Evolutionary conservation across 495 filamentous ascomycete species (phyloP).

Genomic region (Penicillium angulare): DNA sequence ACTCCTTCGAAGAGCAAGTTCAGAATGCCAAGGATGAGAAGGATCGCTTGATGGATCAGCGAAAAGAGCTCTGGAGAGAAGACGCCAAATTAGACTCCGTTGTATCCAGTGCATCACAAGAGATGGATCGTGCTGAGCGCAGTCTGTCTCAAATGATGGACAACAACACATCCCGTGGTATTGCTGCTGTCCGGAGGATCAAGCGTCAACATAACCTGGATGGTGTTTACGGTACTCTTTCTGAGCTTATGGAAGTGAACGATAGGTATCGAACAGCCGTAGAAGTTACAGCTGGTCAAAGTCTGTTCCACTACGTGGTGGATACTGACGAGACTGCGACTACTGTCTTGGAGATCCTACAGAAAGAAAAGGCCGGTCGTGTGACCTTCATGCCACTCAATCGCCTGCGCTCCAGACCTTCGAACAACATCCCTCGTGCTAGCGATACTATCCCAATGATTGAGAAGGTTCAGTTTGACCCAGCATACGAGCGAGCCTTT

Average conservation of each 20-base stretch:
- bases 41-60: slow-evolving; percentile 78
- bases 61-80: slow-evolving; percentile 88
- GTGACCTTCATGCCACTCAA: slow-evolving; percentile 95
- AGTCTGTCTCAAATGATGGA: slow-evolving; percentile 85
- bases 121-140: slow-evolving; percentile 73
- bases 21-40: slow-evolving; percentile 76
- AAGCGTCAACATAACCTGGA: slow-evolving; percentile 72
- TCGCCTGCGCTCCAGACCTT: slow-evolving; percentile 62
- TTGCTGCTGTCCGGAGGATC: slow-evolving; percentile 76
- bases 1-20: slow-evolving; percentile 67
- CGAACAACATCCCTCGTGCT: slow-evolving; percentile 79
- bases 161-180: slow-evolving; percentile 75
- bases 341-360: slow-evolving; percentile 72
- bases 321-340: slow-evolving; percentile 89
- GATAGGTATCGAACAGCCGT: slow-evolving; percentile 88
- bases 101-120: slow-evolving; percentile 67
- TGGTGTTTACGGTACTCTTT: slow-evolving; percentile 90
- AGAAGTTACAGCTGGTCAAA: slow-evolving; percentile 88
- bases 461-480: slow-evolving; percentile 78
- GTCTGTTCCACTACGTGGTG: slow-evolving; percentile 94
- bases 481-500: slow-evolving; percentile 77
- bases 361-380: slow-evolving; percentile 77
- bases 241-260: slow-evolving; percentile 81
- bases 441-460: slow-evolving; percentile 85
- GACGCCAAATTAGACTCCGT: slow-evolving; percentile 80